A percentile compares a stretch with the other conserved stretches of the same genome.
These are phyloP conservation scores for Alternaria sp. DNA, from an alignment of 2,329 filamentous ascomycete genomes.

Conservation along the genomic window DNA sequence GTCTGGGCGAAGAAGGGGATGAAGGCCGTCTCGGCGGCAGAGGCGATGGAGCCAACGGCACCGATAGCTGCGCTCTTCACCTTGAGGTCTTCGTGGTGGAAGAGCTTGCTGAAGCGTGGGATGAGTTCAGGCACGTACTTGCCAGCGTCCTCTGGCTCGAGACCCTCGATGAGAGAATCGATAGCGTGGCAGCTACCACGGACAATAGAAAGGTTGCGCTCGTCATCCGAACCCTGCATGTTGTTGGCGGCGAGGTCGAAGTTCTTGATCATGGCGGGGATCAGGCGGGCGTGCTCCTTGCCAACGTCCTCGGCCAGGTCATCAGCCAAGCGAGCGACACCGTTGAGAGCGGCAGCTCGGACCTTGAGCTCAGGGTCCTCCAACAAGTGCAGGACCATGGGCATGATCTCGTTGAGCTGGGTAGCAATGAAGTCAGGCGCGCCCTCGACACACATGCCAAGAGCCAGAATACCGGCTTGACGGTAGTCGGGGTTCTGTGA, in stretches of 20 bases:
- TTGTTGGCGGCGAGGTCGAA: slow-evolving; percentile 78
- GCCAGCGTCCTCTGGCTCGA: slow-evolving; percentile 80
- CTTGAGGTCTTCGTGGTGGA: slow-evolving; percentile 83
- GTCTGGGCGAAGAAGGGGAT: slow-evolving; percentile 89
- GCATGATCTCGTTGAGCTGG: slow-evolving; percentile 85
- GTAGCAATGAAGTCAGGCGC: slow-evolving; percentile 97
- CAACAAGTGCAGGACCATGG: slow-evolving; percentile 81
- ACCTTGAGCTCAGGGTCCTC: slow-evolving; percentile 85
- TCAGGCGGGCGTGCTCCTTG: slow-evolving; percentile 82
- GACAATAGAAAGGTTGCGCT: slow-evolving; percentile 83
- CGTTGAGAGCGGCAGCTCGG: slow-evolving; percentile 83
- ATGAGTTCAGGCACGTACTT: slow-evolving; percentile 84
- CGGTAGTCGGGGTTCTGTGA: slow-evolving; percentile 78
- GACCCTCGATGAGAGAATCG: slow-evolving; percentile 86
- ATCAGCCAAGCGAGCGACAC: slow-evolving; percentile 88
- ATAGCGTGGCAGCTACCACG: slow-evolving; percentile 89
- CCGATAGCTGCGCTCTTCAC: slow-evolving; percentile 89
- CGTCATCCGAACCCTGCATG: slow-evolving; percentile 66
- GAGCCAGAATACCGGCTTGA: slow-evolving; percentile 86
- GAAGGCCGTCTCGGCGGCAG: slow-evolving; percentile 82
- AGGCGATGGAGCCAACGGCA: slow-evolving; percentile 88
- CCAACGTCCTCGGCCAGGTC: slow-evolving; percentile 90
- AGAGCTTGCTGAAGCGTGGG: slow-evolving; percentile 80
- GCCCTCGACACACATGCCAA: slow-evolving; percentile 94
- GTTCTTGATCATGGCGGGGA: slow-evolving; percentile 86